A percentile compares a stretch with the other conserved stretches of the same genome.
Evolutionary conservation across 306 rosid genomes (phyloP).

Genomic region (Inga leiocalycina): DNA sequence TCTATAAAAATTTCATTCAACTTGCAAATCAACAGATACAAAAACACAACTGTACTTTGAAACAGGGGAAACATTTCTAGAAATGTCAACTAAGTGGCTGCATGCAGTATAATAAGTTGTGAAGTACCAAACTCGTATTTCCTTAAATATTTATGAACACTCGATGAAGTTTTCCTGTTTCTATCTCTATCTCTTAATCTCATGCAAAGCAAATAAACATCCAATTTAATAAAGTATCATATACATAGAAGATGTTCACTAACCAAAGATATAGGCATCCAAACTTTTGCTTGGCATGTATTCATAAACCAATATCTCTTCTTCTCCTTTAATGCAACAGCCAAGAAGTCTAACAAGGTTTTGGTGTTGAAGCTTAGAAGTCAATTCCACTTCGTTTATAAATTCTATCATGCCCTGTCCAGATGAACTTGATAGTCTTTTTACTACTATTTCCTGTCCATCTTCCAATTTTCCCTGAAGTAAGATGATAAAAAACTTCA

Average conservation of each 20-base stretch:
- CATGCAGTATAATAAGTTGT: background rate
- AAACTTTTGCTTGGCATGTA: slow-evolving; percentile 13
- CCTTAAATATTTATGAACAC: background rate
- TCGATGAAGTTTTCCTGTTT: background rate
- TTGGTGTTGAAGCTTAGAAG: slow-evolving; percentile 29
- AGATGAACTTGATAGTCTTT: slow-evolving; percentile 27
- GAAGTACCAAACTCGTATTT: background rate
- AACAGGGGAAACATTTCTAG: background rate
- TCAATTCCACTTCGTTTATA: slow-evolving; percentile 27
- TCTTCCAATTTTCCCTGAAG: slow-evolving; percentile 1
- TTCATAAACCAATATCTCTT: slow-evolving; percentile 30
- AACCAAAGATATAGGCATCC: background rate
- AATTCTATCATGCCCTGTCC: slow-evolving; percentile 26
- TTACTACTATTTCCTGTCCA: slow-evolving; percentile 23
- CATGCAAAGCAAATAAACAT: background rate
- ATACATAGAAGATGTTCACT: background rate
- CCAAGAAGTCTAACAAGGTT: slow-evolving; percentile 31
- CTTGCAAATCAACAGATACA: background rate
- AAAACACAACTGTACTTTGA: too few relatives aligned
- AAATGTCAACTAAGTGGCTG: background rate
- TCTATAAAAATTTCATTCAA: background rate
- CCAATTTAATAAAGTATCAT: background rate
- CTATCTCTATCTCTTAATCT: background rate
- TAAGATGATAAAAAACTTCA: too few relatives aligned
- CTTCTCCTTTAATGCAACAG: slow-evolving; percentile 27